Evolutionary conservation across 148 eudicot genomes (phyloP).

Genomic region (Hydrangea macrophylla): DNA sequence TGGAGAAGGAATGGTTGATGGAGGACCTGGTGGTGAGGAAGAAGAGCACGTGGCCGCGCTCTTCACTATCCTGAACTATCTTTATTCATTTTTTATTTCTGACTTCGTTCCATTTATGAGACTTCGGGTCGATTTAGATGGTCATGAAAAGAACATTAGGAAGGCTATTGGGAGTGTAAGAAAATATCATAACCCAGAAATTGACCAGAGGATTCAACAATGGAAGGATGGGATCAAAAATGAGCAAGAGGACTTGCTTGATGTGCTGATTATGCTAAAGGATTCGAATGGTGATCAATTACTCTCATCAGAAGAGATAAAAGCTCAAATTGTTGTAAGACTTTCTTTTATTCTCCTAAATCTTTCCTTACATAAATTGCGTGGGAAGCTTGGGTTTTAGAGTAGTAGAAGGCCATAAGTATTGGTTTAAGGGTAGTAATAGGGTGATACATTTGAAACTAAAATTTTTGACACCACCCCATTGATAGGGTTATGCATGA

Average conservation of each 20-base stretch:
- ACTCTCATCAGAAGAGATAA: slow-evolving; percentile 16
- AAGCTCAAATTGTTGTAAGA: slow-evolving; percentile 15
- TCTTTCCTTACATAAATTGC: no score
- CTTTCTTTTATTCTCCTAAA: not conserved
- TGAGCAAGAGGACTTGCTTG: slow-evolving; percentile 12
- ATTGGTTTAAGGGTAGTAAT: no score
- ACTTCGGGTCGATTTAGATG: slow-evolving; percentile 10
- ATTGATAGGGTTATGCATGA: no score
- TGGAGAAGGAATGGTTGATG: not conserved
- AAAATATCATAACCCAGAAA: slow-evolving; percentile 12
- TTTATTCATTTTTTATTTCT: slow-evolving; percentile 9
- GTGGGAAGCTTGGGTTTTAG: no score
- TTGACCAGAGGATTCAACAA: slow-evolving; percentile 8
- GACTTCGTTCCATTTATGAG: slow-evolving; percentile 12
- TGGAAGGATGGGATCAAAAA: slow-evolving; percentile 1
- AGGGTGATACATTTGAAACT: no score
- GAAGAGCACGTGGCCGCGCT: slow-evolving; percentile 11
- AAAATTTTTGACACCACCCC: no score
- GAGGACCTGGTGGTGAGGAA: slow-evolving; percentile 12
- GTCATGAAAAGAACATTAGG: slow-evolving; percentile 11
- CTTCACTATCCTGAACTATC: not conserved
- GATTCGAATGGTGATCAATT: not conserved
- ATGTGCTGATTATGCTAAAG: slow-evolving; percentile 6
- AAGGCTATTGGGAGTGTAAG: not conserved
- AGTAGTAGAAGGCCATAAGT: no score